Base-by-base conservation (phyloP, 2,329 filamentous ascomycete species). In the Exophiala sp. region DNA sequence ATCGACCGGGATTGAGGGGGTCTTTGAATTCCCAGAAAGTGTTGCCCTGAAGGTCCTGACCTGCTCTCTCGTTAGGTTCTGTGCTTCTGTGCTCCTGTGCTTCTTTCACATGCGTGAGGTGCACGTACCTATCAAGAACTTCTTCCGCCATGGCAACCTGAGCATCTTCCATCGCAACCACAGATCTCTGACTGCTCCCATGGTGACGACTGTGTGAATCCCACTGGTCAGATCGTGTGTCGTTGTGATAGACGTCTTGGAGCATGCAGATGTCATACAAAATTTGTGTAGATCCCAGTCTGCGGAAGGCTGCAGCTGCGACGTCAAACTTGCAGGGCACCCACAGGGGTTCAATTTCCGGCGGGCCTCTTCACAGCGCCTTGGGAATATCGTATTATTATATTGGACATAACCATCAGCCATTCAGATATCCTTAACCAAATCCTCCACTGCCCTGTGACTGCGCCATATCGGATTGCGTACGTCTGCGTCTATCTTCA, bases 11-110 rank as follows among this genome's bases (percentile, higher is more conserved):
- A 57, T 79, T 78, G 48, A 79, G 54, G 14, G 70, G 67, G 61
- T 82, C 79, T 61, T 77, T 78, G 66, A 83, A 83, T 61, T 82
- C 80, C 80, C 80, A 84, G 65, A 76, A 84, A 8, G 80, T 83
- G 66, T 83, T 83, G 53, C 80, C 80, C 16, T 73, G 64, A 41
- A 84, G 71, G 65, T 84, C 80, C 58, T 73, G 71, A 62, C 80
- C 80, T 81, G 60, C 24, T 32, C 51, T 9, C 7, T 19, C 16
- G 13, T 37, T 37, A 37, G 34, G 18, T 37, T 11, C 5, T 13
- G 7, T 18, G 34, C 16, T 37, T 37, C 6, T 16, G n/a, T n/a
- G n/a, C n/a, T n/a, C 14, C 5, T 13, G 7, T 18, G 34, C 16
- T 37, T 37, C 6, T 16, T 37, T 37, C 34, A 13, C 34, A 6